These are phyloP conservation scores for Chamaenerion angustifolium DNA, from an alignment of 345 rosid species.

Conservation along the genomic window DNA sequence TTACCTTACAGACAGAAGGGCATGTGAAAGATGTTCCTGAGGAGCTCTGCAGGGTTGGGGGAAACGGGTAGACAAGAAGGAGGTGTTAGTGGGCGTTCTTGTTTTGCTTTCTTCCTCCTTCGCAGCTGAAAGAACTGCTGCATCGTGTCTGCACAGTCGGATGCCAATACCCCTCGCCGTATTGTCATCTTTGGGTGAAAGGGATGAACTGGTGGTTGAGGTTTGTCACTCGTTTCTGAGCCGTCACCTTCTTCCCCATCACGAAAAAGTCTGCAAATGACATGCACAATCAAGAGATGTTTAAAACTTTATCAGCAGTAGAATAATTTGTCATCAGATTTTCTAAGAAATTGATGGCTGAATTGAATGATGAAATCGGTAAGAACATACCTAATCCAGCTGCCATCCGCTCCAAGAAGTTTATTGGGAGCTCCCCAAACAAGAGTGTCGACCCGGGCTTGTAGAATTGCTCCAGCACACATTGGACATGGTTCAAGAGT, in stretches of 20 bases:
- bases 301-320: not conserved
- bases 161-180: constrained; percentile 60
- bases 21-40: constrained; percentile 47
- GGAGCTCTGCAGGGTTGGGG: constrained; percentile 53
- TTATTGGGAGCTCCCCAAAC: constrained; percentile 99
- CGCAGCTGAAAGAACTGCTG: constrained; percentile 84
- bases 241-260: constrained; percentile 29
- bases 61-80: constrained; percentile 40
- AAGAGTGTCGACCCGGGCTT: constrained; percentile 72
- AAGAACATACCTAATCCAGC: constrained; percentile 69
- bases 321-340: not conserved
- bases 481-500: constrained; percentile 95
- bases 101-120: constrained; percentile 61
- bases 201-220: constrained; percentile 73
- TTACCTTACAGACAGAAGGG: constrained; percentile 47
- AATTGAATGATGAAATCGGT: not conserved
- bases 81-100: constrained; percentile 22
- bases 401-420: constrained; percentile 98
- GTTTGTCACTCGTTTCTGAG: constrained; percentile 39
- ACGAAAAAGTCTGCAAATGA: constrained; percentile 56
- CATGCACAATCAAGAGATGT: not conserved
- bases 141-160: constrained; percentile 81
- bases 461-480: constrained; percentile 99
- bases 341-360: too few relatives aligned
- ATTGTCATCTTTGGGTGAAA: constrained; percentile 86